Evolutionary conservation across 352 stramenopile species (phyloP).

Genomic region (Pythium rhizo-oryzae): DNA sequence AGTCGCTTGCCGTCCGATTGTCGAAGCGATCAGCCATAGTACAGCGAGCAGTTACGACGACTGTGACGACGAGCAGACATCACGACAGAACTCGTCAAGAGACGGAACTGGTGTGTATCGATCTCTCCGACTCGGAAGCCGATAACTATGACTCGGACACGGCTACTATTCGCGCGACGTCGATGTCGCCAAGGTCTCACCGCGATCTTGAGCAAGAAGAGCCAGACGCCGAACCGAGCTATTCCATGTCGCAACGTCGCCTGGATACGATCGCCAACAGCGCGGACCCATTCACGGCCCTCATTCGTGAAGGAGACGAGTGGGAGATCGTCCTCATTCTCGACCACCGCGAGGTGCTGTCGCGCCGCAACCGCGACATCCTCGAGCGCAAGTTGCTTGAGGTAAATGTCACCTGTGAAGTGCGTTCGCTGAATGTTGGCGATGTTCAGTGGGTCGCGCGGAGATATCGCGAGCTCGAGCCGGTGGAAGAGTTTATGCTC

Average conservation of each 20-base stretch:
- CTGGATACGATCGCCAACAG: not conserved
- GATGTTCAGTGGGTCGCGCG: constrained; percentile 82
- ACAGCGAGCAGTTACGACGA: not conserved
- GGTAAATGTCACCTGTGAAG: constrained; percentile 77
- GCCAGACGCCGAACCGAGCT: constrained; percentile 11
- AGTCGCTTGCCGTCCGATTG: not conserved
- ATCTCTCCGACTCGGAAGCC: constrained; percentile 47
- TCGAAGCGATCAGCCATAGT: not conserved
- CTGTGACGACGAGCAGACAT: not conserved
- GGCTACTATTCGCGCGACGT: constrained; percentile 23
- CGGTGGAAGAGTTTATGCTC: constrained; percentile 60
- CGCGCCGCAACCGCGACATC: constrained; percentile 68
- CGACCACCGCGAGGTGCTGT: constrained; percentile 84
- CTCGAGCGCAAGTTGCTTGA: constrained; percentile 84
- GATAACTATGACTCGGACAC: constrained; percentile 18
- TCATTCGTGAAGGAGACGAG: constrained; percentile 43
- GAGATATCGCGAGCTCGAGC: constrained; percentile 32
- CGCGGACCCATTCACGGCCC: not conserved
- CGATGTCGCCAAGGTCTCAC: constrained; percentile 1
- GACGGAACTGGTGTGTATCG: constrained; percentile 33
- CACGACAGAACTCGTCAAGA: not conserved
- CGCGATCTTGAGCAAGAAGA: not conserved
- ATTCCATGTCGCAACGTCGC: not conserved
- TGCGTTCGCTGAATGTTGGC: constrained; percentile 71
- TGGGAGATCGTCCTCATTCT: constrained; percentile 83